Evolutionary conservation across 2,329 filamentous ascomycete genomes (phyloP), one percentile per base, ranked within the genome.

Genomic region (Apiospora marii): DNA sequence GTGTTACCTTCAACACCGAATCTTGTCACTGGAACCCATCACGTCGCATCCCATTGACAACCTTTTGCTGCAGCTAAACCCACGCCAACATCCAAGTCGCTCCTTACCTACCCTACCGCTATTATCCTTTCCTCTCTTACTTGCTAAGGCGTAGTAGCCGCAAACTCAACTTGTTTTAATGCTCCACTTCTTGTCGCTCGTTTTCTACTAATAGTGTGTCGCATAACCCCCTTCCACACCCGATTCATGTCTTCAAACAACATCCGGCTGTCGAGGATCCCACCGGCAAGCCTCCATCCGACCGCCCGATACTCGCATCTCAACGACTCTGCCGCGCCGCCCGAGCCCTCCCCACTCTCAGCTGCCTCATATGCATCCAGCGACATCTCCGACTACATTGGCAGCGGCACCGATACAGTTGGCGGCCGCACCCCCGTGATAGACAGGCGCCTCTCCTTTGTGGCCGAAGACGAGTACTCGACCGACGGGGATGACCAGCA

Each of bases 341-440:
- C 75, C 69, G 76, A 77, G 67, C 75, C 75, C 13, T 77, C 75
- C 22, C 77, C 77, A 41, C 64, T 75, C 24, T 77, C 74, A 4
- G 75, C 77, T 27, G 76, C 74, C 74, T 78, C 78, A 68, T 71
- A 69, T 74, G 75, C 76, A 24, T 76, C 79, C 69, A 75, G 73
- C 71, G 76, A 75, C 70, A 71, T 78, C 58, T 77, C 79, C 72
- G 77, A 78, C 69, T 78, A 77, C 34, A 78, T 78, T 70, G 77
- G 77, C 43, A 77, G 76, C 67, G 77, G 78, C 41, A 75, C 77
- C 72, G 76, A 79, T 49, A 79, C 77, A 41, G 75, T 75, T 34
- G 77, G 78, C 44, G 77, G 74, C 24, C 74, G 75, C 48, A 79
- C 76, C 14, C 77, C 77, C 30, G 74, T 75, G 37, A 71, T 78